Base-by-base conservation (phyloP, 805 yeast genomes). In the Candida broadrunensis region DNA sequence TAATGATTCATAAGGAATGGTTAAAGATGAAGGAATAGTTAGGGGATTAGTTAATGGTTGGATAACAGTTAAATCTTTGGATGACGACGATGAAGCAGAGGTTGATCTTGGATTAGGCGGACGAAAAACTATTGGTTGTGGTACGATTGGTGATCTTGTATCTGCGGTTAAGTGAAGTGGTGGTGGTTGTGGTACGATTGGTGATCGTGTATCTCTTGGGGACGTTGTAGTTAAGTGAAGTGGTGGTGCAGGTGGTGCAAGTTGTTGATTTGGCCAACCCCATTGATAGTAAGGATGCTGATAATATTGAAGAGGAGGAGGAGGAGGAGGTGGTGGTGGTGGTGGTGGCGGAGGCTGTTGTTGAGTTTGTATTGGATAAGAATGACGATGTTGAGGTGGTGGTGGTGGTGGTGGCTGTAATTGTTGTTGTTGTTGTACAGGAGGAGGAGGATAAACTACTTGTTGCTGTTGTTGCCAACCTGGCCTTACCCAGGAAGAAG, bases 391-490 rank as follows among this genome's bases (percentile, higher is more conserved):
- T 12, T 17, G 38, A 12, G 35, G 27, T 27, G 41, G 16, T n/a
- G 32, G 18, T 21, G 39, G 44, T 20, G 37, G 40, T 4, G 38
- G 41, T 14, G 31, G 36, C 31, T 18, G n/a, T 21, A 24, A 38
- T 2, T 24, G 41, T 31, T 33, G 42, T 24, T 21, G 33, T 12
- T 29, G 37, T 20, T 29, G 42, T 15, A 15, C 17, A 14, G 48
- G 25, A 17, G 30, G 29, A 38, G 38, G 33, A 25, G 41, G 11
- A 16, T 40, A 14, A 17, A 38, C 33, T 8, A 32, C 27, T 34
- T 31, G 39, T 35, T 16, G 52, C 27, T 20, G 41, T 3, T 17
- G 49, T 17, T 31, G 45, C 24, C 24, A 21, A 21, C 6, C 24
- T 7, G 24, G 24, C 9, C 9, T 21, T 9, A 21, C 24, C 24